phyloP scores from a whole-genome alignment of 2,329 filamentous ascomycete species.

The Lojkania enalia region DNA sequence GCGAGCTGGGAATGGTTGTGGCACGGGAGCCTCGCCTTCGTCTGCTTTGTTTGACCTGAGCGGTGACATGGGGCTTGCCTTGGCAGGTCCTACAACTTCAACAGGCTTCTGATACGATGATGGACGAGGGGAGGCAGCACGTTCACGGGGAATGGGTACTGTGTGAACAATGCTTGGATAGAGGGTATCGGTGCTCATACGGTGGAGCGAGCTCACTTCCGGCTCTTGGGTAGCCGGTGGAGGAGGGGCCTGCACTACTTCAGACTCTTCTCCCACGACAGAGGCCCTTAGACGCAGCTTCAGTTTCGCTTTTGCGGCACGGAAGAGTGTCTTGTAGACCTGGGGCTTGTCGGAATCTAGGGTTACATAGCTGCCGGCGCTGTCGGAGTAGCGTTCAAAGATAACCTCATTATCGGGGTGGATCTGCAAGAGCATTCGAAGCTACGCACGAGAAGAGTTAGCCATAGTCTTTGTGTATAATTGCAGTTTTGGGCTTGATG shows the following conservation, averaged over 20 bases:
- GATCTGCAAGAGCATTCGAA: constrained; percentile 70
- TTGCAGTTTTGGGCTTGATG: neutral
- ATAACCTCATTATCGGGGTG: constrained; percentile 63
- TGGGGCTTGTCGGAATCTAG: constrained; percentile 76
- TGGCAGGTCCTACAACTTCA: constrained; percentile 18
- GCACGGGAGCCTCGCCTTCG: constrained; percentile 46
- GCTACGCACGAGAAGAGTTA: constrained; percentile 20
- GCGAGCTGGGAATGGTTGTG: constrained; percentile 44
- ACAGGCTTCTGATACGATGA: constrained; percentile 14
- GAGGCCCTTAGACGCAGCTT: constrained; percentile 89
- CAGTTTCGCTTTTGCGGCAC: constrained; percentile 95
- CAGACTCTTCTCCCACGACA: constrained; percentile 56
- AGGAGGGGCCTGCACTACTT: constrained; percentile 15
- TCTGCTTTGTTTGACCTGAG: constrained; percentile 17
- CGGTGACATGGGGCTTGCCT: constrained; percentile 29
- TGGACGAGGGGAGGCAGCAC: constrained; percentile 9
- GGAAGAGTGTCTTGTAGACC: constrained; percentile 95
- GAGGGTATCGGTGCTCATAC: constrained; percentile 33
- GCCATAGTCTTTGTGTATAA: too few species aligned
- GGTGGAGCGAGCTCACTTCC: constrained; percentile 25
- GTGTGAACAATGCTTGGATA: constrained; percentile 24
- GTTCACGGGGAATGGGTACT: constrained; percentile 36
- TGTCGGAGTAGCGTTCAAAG: constrained; percentile 96
- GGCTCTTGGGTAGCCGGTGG: constrained; percentile 15
- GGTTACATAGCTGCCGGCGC: constrained; percentile 75